phyloP scores from a whole-genome alignment of 805 yeast species.

The Saccharomyces mikatae region DNA sequence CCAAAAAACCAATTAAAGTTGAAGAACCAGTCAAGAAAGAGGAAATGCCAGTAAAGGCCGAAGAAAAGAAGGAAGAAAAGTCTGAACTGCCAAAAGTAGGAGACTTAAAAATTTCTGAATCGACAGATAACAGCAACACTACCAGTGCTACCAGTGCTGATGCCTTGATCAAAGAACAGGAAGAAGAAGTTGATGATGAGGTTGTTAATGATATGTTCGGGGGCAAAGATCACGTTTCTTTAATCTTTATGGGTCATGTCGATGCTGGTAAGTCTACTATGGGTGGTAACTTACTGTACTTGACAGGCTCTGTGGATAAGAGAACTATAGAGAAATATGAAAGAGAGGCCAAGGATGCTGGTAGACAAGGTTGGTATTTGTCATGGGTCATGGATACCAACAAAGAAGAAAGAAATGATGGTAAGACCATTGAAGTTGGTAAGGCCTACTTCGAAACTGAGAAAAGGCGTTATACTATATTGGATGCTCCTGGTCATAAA shows the following conservation, averaged over 20 bases:
- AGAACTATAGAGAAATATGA: conserved; percentile 97
- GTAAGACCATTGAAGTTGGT: conserved; percentile 98
- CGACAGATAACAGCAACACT: conserved; percentile 10
- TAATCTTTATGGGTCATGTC: conserved; percentile 98
- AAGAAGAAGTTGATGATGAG: conserved; percentile 76
- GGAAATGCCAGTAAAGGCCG: neutral
- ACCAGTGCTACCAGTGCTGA: conserved; percentile 36
- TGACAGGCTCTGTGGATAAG: conserved; percentile 97
- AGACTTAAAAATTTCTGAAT: conserved; percentile 23
- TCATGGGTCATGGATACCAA: conserved; percentile 99
- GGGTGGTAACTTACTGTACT: conserved; percentile 93
- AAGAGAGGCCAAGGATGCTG: conserved; percentile 97
- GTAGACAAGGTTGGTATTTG: conserved; percentile 99
- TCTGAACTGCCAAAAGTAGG: conserved; percentile 27
- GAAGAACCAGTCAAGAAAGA: conserved; percentile 3
- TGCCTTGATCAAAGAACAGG: conserved; percentile 56
- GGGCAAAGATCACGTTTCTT: conserved; percentile 93
- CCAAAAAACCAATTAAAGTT: conserved; percentile 13
- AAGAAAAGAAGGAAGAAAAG: conserved; percentile 7
- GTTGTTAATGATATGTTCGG: conserved; percentile 90
- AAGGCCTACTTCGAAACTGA: conserved; percentile 97
- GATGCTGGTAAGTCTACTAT: conserved; percentile 99
- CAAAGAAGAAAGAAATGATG: conserved; percentile 97
- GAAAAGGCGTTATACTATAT: conserved; percentile 91
- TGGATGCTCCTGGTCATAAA: conserved; percentile 99